Percentiles rank a stretch among this genome's conserved stretches.
Conservation (phyloP, 306 rosid genomes). For the Canavalia ensiformis region DNA sequence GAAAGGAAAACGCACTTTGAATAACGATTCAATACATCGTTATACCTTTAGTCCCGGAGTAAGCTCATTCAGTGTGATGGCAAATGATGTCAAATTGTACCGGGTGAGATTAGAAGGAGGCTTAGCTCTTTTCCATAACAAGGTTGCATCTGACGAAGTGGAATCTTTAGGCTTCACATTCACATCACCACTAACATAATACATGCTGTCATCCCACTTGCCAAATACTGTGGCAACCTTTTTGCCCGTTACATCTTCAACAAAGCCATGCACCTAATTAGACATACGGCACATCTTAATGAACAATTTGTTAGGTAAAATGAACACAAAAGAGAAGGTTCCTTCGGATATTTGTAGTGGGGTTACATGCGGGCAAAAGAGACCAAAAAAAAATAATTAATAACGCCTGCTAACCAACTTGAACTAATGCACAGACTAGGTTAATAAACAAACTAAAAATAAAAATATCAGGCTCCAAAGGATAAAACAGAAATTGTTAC, state of each 20-base stretch:
- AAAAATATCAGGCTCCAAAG: background rate
- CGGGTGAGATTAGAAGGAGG: constrained; percentile 81
- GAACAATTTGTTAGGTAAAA: constrained; percentile 21
- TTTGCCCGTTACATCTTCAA: constrained; percentile 77
- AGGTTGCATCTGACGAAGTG: constrained; percentile 56
- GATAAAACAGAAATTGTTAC: background rate
- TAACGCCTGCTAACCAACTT: background rate
- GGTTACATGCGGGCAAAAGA: background rate
- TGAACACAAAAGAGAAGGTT: constrained; percentile 28
- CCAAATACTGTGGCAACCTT: constrained; percentile 83
- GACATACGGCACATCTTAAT: constrained; percentile 22
- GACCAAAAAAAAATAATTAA: background rate
- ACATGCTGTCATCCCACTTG: constrained; percentile 93
- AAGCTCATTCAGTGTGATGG: constrained; percentile 89
- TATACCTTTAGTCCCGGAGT: constrained; percentile 87
- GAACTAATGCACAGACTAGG: background rate
- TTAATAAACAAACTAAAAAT: background rate
- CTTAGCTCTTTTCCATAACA: constrained; percentile 85
- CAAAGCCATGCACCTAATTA: constrained; percentile 80
- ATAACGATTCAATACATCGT: constrained; percentile 55
- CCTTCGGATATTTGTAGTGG: constrained; percentile 2
- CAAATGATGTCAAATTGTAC: constrained; percentile 95
- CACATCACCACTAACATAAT: constrained; percentile 69
- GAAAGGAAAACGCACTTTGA: constrained; percentile 53
- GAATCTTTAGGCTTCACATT: constrained; percentile 64